A percentile compares a stretch with the other conserved stretches of the same genome.
Evolutionary conservation across 495 filamentous ascomycete species (phyloP).

Genomic region (Hypoxylon crocopeplum): DNA sequence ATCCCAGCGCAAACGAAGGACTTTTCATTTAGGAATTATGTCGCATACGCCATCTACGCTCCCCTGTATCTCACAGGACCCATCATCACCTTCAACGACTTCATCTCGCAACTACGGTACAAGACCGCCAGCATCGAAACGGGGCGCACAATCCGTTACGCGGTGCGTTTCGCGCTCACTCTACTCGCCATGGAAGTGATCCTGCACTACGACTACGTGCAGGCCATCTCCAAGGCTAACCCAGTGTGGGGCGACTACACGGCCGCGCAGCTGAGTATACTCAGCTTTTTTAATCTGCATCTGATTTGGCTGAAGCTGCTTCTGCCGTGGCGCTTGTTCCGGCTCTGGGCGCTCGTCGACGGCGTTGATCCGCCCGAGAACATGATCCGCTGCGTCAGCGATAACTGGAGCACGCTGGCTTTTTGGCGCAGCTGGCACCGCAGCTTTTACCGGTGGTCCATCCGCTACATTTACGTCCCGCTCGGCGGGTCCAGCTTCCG

Average conservation of each 20-base stretch:
- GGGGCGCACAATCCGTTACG: constrained; percentile 76
- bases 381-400: constrained; percentile 94
- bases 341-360: constrained; percentile 89
- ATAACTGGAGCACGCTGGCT: constrained; percentile 89
- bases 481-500: constrained; percentile 73
- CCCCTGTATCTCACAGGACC: constrained; percentile 93
- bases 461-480: constrained; percentile 94
- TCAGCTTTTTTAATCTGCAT: constrained; percentile 96
- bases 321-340: constrained; percentile 96
- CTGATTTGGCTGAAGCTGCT: constrained; percentile 98
- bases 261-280: constrained; percentile 84
- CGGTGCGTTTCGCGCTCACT: constrained; percentile 77
- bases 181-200: constrained; percentile 93
- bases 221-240: constrained; percentile 85
- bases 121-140: constrained; percentile 69
- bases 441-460: constrained; percentile 89
- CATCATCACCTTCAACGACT: constrained; percentile 98
- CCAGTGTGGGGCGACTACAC: constrained; percentile 85
- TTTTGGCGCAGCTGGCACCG: constrained; percentile 99
- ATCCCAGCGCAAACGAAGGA: constrained; percentile 73
- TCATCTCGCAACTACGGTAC: constrained; percentile 82
- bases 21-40: constrained; percentile 81
- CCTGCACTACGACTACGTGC: constrained; percentile 91
- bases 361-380: constrained; percentile 96
- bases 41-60: constrained; percentile 88